Conservation (phyloP, 2,329 filamentous ascomycete species). For the Penicillium thymicola region DNA sequence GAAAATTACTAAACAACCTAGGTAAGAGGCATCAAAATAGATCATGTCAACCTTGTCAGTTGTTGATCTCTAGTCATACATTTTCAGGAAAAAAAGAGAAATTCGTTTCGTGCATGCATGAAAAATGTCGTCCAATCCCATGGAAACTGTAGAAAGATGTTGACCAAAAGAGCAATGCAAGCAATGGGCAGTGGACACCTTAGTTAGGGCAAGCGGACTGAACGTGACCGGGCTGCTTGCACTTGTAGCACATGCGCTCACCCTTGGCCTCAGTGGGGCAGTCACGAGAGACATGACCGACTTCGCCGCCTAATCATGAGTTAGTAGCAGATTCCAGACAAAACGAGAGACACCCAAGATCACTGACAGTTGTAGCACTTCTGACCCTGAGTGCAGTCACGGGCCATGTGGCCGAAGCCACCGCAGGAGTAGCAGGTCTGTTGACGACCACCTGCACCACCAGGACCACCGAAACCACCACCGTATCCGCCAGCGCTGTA, state of each 20-base stretch:
- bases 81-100: constrained; percentile 12
- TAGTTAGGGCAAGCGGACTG: constrained; percentile 91
- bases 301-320: constrained; percentile 62
- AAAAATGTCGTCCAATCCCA: constrained; percentile 9
- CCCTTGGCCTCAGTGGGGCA: constrained; percentile 87
- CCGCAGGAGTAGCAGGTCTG: constrained; percentile 99
- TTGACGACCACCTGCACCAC: constrained; percentile 54
- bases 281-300: constrained; percentile 91
- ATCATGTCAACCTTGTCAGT: constrained; percentile 18
- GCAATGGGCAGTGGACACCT: constrained; percentile 15
- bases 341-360: neutral
- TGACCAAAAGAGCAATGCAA: constrained; percentile 27
- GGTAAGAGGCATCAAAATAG: constrained; percentile 23
- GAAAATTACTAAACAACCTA: constrained; percentile 26
- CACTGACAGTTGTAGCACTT: constrained; percentile 97
- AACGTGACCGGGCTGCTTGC: constrained; percentile 80
- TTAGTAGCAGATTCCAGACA: constrained; percentile 1
- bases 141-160: constrained; percentile 14
- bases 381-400: constrained; percentile 97
- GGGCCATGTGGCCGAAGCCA: constrained; percentile 93
- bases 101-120: constrained; percentile 16
- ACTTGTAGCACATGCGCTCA: constrained; percentile 99
- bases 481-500: constrained; percentile 45
- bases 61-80: constrained; percentile 14
- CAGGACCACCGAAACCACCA: constrained; percentile 49